Evolutionary conservation across 106 monocot genomes (phyloP).

Genomic region (Narthecium ossifragum): DNA sequence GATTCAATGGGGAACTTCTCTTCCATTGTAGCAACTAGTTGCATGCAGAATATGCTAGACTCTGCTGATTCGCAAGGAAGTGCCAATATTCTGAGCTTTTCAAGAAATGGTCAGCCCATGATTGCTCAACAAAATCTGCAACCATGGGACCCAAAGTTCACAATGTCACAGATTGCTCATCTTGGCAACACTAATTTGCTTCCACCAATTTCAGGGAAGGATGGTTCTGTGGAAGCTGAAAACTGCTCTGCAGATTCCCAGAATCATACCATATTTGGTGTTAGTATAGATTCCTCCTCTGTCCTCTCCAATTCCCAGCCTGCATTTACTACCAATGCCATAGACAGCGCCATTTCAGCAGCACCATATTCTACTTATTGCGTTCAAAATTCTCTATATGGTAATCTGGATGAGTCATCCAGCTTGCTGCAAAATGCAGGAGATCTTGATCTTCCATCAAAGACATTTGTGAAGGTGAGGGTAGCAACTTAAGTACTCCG

Average conservation of each 20-base stretch:
- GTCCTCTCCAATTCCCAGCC: constrained; percentile 56
- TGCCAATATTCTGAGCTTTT: constrained; percentile 34
- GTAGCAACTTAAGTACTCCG: too few relatives aligned
- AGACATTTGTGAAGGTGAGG: constrained; percentile 90
- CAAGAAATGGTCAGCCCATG: constrained; percentile 24
- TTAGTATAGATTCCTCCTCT: constrained; percentile 64
- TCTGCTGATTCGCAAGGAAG: constrained; percentile 33
- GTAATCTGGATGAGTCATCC: constrained; percentile 73
- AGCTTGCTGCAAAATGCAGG: constrained; percentile 53
- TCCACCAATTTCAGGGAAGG: constrained; percentile 62
- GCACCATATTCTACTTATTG: constrained; percentile 39
- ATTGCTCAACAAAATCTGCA: constrained; percentile 38
- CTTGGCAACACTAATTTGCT: constrained; percentile 41
- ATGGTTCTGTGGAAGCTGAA: constrained; percentile 43
- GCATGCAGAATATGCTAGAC: constrained; percentile 23
- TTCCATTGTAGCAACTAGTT: constrained; percentile 22
- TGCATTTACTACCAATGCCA: constrained; percentile 24
- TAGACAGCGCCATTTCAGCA: constrained; percentile 28
- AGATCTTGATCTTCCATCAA: constrained; percentile 45
- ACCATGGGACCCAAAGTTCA: constrained; percentile 44
- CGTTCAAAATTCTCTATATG: constrained; percentile 73
- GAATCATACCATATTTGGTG: constrained; percentile 71
- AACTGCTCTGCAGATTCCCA: constrained; percentile 40
- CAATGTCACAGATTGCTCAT: constrained; percentile 26
- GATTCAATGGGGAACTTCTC: constrained; percentile 39